Evolutionary conservation across 306 rosid genomes (phyloP).

Genomic region (Cyamopsis tetragonoloba): DNA sequence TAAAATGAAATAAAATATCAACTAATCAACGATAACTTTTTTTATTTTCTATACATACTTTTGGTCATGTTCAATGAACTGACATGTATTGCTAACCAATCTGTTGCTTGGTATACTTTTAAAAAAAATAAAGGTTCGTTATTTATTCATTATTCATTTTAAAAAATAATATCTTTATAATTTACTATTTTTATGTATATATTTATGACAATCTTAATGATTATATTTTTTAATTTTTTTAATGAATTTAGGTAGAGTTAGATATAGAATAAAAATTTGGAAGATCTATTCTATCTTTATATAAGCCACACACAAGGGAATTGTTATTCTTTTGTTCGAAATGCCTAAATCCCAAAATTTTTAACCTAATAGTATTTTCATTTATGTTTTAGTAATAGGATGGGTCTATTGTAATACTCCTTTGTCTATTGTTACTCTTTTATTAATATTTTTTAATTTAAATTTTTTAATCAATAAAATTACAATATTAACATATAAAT

Average conservation of each 20-base stretch:
- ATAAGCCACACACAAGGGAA: background rate
- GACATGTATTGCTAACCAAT: conserved; percentile 6
- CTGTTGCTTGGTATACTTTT: background rate
- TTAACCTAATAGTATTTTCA: background rate
- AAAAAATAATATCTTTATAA: background rate
- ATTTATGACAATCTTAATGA: background rate
- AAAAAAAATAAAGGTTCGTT: background rate
- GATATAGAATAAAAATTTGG: background rate
- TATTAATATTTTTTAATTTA: no score
- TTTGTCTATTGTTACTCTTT: no score
- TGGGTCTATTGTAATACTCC: no score
- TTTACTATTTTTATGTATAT: background rate
- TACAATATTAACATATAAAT: no score
- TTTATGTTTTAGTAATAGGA: no score
- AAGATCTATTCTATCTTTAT: background rate
- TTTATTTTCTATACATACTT: background rate
- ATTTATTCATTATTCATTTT: no score
- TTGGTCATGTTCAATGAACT: conserved; percentile 10
- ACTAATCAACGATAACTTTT: background rate
- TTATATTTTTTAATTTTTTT: background rate
- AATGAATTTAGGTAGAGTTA: background rate
- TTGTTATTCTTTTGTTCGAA: background rate
- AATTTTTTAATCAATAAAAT: no score
- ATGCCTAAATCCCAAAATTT: background rate
- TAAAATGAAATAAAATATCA: background rate